Evolutionary conservation across 106 monocot genomes (phyloP), one percentile per base, ranked within the genome.

Genomic region (Acorus gramineus): DNA sequence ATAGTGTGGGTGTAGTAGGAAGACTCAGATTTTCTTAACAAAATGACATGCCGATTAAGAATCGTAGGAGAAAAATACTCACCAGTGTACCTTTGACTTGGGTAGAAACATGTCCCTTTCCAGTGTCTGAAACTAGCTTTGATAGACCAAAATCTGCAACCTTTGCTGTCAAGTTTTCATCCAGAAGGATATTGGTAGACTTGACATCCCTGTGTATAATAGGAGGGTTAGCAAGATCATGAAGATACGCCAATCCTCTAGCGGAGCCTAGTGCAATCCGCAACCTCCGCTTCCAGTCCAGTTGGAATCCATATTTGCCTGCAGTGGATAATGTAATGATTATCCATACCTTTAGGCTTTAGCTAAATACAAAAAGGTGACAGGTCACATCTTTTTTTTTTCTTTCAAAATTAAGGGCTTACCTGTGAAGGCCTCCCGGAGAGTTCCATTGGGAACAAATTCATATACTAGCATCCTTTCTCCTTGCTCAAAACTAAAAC

Each of bases 81-180:
- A 86, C 86, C 69, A 86, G 49, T 68, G 86, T 86, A 49, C 86
- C 86, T 63, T 86, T 86, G 7, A 86, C 86, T 82, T 86, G 86
- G 52, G 86, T 86, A 64, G 86, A 86, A 64, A 86, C 71, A 65
- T 82, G 82, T 12, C 82, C 77, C 71, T 79, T 82, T 45, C 71
- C n/a, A 12, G 53, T 69, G 73, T 86, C 86, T 7, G 67, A 62
- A 10, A 86, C 64, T 44, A 79, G 73, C 52, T 86, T 86, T 56
- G 82, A 82, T 55, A 86, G 79, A 63, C 86, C 86, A 65, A 86
- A 86, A 68, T 86, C 86, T 59, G 86, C 82, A 59, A 86, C 86
- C 53, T 86, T 86, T 47, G 86, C 86, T 4, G 7, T 74, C 53
- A 86, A 66, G 42, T 42, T 79, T 58, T 79, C 82, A 61, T 86